Evolutionary conservation across 2,329 filamentous ascomycete genomes (phyloP), one percentile per base, ranked within the genome.

Genomic region (Periconia sp.): DNA sequence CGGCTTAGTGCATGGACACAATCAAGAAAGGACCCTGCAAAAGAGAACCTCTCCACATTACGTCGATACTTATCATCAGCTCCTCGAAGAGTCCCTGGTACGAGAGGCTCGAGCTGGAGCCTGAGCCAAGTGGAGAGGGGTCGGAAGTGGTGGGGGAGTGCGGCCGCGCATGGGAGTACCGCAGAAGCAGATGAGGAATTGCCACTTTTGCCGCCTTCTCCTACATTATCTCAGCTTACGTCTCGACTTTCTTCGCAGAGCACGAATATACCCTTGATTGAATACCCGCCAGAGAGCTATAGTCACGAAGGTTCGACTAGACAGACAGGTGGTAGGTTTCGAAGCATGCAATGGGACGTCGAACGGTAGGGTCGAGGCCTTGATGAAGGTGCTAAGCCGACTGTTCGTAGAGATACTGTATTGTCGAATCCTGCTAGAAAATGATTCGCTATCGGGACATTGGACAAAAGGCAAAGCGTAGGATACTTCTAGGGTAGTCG

Each of bases 401-500:
- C 16, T n/a, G 23, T 18, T 5, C 22, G 22, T 9, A 36, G 23
- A 19, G 13, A 28, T 12, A 12, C 34, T 8, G 13, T 18, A 36
- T 16, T 4, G 34, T 17, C 13, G 22, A 12, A 18, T 36, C 34
- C 34, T 24, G n/a, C n/a, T 4, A n/a, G 34, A 9, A 24, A 3
- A 13, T 12, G 9, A 15, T 4, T 15, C 23, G 22, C n/a, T 15
- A 4, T 15, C 24, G 21, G 13, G 22, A 15, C 23, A 36, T 36
- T 28, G 34, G 34, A 24, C 23, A 9, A 16, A 8, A 4, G 34
- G 34, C 13, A 36, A 36, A 17, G 34, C 28, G 9, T 28, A 36
- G 23, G 32, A 34, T 34, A 34, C 32, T 22, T 34, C 19, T 11
- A n/a, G 19, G 5, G 11, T 34, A 12, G 17, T 4, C 4, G 17